Evolutionary conservation across 371 early-diverging fungal genomes (phyloP).

Genomic region (Mortierella sp.): DNA sequence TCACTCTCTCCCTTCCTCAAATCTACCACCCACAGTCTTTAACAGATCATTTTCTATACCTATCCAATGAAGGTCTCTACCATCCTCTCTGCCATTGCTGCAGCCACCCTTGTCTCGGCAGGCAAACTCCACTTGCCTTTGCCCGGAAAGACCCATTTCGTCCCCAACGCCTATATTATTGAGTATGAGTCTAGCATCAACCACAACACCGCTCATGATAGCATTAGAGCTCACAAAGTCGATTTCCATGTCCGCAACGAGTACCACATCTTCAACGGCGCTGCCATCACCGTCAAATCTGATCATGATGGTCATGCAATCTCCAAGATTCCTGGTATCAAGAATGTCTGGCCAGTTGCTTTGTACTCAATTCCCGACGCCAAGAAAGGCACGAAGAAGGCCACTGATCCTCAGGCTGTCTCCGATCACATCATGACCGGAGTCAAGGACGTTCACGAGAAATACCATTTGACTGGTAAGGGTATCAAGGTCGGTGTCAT

Average conservation of each 20-base stretch:
- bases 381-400: slow-evolving; percentile 19
- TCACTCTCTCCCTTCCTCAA: neutral
- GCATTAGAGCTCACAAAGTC: slow-evolving; percentile 31
- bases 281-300: slow-evolving; percentile 43
- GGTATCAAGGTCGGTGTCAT: slow-evolving; percentile 71
- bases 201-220: slow-evolving; percentile 28
- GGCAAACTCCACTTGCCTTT: slow-evolving; percentile 27
- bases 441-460: slow-evolving; percentile 61
- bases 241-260: slow-evolving; percentile 46
- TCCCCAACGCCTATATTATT: slow-evolving; percentile 34
- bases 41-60: neutral
- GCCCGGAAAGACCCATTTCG: neutral
- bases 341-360: slow-evolving; percentile 55
- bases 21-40: slow-evolving; percentile 11
- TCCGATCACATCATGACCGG: slow-evolving; percentile 70
- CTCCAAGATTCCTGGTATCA: slow-evolving; percentile 38
- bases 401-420: slow-evolving; percentile 21
- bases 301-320: slow-evolving; percentile 32
- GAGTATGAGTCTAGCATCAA: slow-evolving; percentile 32
- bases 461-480: slow-evolving; percentile 65
- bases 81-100: slow-evolving; percentile 45
- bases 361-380: slow-evolving; percentile 19
- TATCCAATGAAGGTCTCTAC: slow-evolving; percentile 17
- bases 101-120: slow-evolving; percentile 47
- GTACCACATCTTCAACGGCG: slow-evolving; percentile 52